Evolutionary conservation across 192 early-diverging fungal genomes (phyloP).

Genomic region (Dimargaris cristalligena): DNA sequence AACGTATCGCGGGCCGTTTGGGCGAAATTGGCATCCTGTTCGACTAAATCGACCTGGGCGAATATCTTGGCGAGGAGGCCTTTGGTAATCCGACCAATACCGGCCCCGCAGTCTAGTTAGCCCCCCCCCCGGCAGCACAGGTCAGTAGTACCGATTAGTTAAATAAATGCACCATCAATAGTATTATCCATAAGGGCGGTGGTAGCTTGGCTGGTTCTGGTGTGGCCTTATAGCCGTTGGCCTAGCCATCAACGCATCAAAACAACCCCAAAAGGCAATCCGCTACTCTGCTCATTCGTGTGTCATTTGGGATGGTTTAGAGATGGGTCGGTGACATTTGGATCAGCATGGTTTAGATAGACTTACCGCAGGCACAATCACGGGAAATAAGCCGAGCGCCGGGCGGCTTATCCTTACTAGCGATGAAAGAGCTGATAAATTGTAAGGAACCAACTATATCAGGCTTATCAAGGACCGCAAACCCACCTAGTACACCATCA

Average conservation of each 20-base stretch:
- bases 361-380: slow-evolving; percentile 5
- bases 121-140: slow-evolving; percentile 18
- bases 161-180: slow-evolving; percentile 6
- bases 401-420: background rate
- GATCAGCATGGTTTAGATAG: no score
- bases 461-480: slow-evolving; percentile 47
- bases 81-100: slow-evolving; percentile 87
- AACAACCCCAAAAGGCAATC: no score
- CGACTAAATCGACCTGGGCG: slow-evolving; percentile 77
- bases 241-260: no score
- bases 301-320: no score
- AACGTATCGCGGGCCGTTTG: slow-evolving; percentile 46
- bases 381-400: slow-evolving; percentile 14
- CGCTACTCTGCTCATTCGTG: no score
- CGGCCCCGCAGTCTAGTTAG: slow-evolving; percentile 86
- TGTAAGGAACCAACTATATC: slow-evolving; percentile 49
- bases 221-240: no score
- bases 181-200: slow-evolving; percentile 12
- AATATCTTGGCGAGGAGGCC: slow-evolving; percentile 64
- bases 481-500: slow-evolving; percentile 85
- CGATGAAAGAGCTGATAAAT: slow-evolving; percentile 31
- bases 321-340: no score
- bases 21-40: slow-evolving; percentile 65
- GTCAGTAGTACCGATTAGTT: slow-evolving; percentile 12
- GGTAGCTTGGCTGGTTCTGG: no score